These are phyloP conservation scores for Cairneyella variabilis DNA, from an alignment of 495 filamentous ascomycete genomes.

Conservation along the genomic window DNA sequence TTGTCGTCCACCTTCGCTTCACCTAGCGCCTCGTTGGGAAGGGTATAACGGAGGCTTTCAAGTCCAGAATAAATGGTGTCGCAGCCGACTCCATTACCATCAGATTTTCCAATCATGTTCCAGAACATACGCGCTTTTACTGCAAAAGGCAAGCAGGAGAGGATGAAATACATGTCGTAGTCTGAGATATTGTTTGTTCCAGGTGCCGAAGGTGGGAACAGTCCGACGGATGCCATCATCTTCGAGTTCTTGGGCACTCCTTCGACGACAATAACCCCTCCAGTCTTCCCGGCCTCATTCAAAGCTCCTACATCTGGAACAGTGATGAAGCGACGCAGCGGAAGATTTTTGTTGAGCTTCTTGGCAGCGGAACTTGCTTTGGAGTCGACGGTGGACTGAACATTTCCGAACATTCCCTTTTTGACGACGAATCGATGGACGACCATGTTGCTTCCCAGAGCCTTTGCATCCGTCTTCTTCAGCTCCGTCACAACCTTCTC, in stretches of 20 bases:
- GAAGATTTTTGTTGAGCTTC: conserved; percentile 19
- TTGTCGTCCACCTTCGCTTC: neutral
- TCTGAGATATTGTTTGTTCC: conserved; percentile 13
- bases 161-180: conserved; percentile 21
- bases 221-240: conserved; percentile 15
- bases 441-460: neutral
- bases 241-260: conserved; percentile 21
- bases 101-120: conserved; percentile 18
- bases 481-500: neutral
- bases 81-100: neutral
- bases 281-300: neutral
- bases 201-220: neutral
- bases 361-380: conserved; percentile 5
- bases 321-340: conserved; percentile 20
- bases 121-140: conserved; percentile 25
- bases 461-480: neutral
- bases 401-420: neutral
- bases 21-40: neutral
- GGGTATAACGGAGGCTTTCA: neutral
- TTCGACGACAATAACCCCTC: conserved; percentile 18
- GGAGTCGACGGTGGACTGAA: neutral
- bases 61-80: neutral
- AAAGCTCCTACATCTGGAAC: conserved; percentile 3
- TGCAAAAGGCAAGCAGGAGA: conserved; percentile 22
- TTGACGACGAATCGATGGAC: neutral